These are phyloP conservation scores for Podaxis sp. DNA, from an alignment of 768 basidiomycete species.

Conservation along the genomic window DNA sequence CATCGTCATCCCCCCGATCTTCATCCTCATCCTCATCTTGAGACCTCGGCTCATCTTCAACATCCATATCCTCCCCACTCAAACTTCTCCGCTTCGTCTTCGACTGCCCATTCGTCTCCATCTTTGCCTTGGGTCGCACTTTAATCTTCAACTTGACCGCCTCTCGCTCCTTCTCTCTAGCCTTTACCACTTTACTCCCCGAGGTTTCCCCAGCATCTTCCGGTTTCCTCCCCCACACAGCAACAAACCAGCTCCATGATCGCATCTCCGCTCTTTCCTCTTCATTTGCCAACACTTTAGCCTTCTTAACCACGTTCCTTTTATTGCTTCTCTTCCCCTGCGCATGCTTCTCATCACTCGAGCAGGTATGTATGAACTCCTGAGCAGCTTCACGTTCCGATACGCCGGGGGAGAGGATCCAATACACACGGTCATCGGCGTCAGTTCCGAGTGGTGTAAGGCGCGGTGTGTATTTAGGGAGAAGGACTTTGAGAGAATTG, in stretches of 20 bases:
- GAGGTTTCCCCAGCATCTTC: slow-evolving; percentile 10
- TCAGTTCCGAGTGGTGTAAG: slow-evolving; percentile 66
- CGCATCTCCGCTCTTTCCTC: slow-evolving; percentile 50
- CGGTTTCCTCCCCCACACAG: slow-evolving; percentile 64
- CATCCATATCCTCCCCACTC: background rate
- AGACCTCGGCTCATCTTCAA: background rate
- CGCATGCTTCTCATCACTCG: slow-evolving; percentile 29
- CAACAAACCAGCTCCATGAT: slow-evolving; percentile 77
- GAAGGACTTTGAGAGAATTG: slow-evolving; percentile 46
- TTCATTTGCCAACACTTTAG: slow-evolving; percentile 14
- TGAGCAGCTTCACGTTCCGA: slow-evolving; percentile 51
- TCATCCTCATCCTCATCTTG: slow-evolving; percentile 21
- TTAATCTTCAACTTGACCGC: slow-evolving; percentile 13
- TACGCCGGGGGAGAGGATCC: slow-evolving; percentile 56
- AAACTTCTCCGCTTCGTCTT: background rate
- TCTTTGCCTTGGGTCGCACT: slow-evolving; percentile 32
- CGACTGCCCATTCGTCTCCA: slow-evolving; percentile 32
- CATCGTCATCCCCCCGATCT: slow-evolving; percentile 15
- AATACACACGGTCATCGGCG: slow-evolving; percentile 62
- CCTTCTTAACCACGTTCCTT: slow-evolving; percentile 21
- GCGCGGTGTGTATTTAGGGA: slow-evolving; percentile 44
- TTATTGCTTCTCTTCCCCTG: slow-evolving; percentile 34
- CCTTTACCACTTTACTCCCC: background rate
- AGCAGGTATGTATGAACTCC: slow-evolving; percentile 28
- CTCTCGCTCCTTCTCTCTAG: slow-evolving; percentile 10